phyloP scores from a whole-genome alignment of 768 basidiomycete species.

The Galerina marginata region DNA sequence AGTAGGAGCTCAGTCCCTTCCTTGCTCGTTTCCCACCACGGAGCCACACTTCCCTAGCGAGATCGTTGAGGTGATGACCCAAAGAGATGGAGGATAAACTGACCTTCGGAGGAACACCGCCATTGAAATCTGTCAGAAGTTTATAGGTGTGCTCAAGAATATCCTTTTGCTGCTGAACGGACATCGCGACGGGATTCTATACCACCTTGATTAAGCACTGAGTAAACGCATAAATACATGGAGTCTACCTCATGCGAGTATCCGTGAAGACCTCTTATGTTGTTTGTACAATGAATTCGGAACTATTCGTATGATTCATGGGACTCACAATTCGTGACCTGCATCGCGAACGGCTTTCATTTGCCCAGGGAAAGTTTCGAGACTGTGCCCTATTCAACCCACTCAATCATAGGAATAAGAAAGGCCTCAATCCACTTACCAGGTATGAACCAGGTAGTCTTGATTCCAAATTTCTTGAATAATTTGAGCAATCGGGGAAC shows the following conservation, averaged over 20 bases:
- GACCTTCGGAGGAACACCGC: slow-evolving; percentile 58
- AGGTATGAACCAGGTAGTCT: slow-evolving; percentile 79
- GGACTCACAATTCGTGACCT: slow-evolving; percentile 67
- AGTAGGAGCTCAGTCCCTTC: slow-evolving; percentile 68
- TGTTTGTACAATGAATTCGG: neutral
- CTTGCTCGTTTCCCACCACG: slow-evolving; percentile 82
- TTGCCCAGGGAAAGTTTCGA: slow-evolving; percentile 76
- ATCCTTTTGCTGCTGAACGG: slow-evolving; percentile 69
- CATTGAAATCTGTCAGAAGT: slow-evolving; percentile 69
- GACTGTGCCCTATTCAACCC: slow-evolving; percentile 56
- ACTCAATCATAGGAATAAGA: too few species aligned
- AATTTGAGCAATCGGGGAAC: slow-evolving; percentile 70
- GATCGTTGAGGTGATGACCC: neutral
- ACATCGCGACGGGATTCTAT: slow-evolving; percentile 67
- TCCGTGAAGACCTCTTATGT: slow-evolving; percentile 62
- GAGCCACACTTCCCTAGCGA: slow-evolving; percentile 62
- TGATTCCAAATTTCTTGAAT: slow-evolving; percentile 70
- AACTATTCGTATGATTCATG: neutral
- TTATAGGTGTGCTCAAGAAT: slow-evolving; percentile 70
- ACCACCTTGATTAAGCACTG: neutral
- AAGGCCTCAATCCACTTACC: slow-evolving; percentile 38
- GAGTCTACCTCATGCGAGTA: slow-evolving; percentile 67
- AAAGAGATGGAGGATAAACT: neutral
- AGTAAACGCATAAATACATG: neutral
- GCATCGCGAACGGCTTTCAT: slow-evolving; percentile 74